phyloP scores from a whole-genome alignment of 2,329 filamentous ascomycete genomes.

The Cladosporium cucumerinum region DNA sequence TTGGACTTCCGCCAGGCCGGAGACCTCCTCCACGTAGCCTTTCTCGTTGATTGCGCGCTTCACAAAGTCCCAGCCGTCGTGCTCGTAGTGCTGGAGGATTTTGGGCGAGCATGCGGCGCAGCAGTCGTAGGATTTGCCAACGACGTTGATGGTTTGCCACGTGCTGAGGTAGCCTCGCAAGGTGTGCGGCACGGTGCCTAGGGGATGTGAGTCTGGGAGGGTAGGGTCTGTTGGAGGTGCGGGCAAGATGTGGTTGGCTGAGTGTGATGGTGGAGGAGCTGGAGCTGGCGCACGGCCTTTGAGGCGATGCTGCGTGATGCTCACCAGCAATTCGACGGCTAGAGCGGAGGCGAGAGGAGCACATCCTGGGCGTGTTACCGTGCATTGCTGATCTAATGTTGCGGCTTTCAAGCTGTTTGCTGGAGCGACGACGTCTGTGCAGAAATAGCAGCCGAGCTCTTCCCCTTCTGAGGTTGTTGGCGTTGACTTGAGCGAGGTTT shows the following conservation, averaged over 20 bases:
- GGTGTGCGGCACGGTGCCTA: constrained; percentile 72
- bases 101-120: constrained; percentile 76
- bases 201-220: constrained; percentile 47
- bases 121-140: constrained; percentile 71
- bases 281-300: constrained; percentile 40
- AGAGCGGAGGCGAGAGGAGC: constrained; percentile 89
- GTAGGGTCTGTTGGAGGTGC: constrained; percentile 34
- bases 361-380: constrained; percentile 88
- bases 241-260: constrained; percentile 28
- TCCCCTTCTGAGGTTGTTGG: not conserved
- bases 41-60: constrained; percentile 70
- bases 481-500: constrained; percentile 47
- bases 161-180: constrained; percentile 73
- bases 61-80: constrained; percentile 72
- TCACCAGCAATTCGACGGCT: constrained; percentile 84
- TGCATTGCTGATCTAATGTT: constrained; percentile 96
- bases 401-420: constrained; percentile 91
- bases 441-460: constrained; percentile 93
- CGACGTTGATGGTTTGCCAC: constrained; percentile 71
- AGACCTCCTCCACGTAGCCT: constrained; percentile 75
- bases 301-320: constrained; percentile 68
- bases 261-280: constrained; percentile 23
- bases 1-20: constrained; percentile 67
- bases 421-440: constrained; percentile 94
- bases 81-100: constrained; percentile 65